Conservation (phyloP, 2,329 filamentous ascomycete genomes). For the Botryosphaeria agaves region DNA sequence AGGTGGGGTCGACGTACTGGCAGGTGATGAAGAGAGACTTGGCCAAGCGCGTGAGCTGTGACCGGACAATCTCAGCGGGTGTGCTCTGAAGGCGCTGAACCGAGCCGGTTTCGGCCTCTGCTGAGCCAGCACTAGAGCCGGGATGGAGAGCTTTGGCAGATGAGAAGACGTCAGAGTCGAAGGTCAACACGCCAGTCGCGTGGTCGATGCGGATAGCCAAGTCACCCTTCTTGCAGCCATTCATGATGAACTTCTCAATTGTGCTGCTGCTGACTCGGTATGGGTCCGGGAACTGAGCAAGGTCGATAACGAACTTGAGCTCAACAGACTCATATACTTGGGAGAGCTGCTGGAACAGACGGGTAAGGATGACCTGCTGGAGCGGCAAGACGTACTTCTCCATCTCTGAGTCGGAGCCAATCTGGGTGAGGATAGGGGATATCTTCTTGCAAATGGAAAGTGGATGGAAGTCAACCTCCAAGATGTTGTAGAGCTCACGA, state of each 20-base stretch:
- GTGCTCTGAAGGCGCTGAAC: constrained; percentile 96
- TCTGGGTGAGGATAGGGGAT: constrained; percentile 84
- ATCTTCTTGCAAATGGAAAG: constrained; percentile 99
- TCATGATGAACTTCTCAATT: constrained; percentile 99
- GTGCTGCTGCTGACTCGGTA: constrained; percentile 82
- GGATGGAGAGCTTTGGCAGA: constrained; percentile 83
- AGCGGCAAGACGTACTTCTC: constrained; percentile 89
- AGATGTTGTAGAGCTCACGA: constrained; percentile 91
- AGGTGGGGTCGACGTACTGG: constrained; percentile 84
- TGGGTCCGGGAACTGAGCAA: constrained; percentile 89
- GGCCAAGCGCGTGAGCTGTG: constrained; percentile 79
- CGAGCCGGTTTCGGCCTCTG: constrained; percentile 66
- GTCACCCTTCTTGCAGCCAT: constrained; percentile 99
- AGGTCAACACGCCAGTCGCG: constrained; percentile 84
- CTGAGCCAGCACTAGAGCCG: constrained; percentile 69
- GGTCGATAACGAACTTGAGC: constrained; percentile 77
- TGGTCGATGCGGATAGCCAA: constrained; percentile 93
- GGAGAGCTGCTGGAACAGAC: constrained; percentile 95
- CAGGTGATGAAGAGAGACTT: constrained; percentile 85
- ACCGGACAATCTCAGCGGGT: constrained; percentile 90
- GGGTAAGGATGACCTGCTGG: constrained; percentile 95
- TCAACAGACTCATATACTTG: constrained; percentile 98
- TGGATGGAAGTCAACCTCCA: constrained; percentile 98
- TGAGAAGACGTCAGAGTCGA: constrained; percentile 96
- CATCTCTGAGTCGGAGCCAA: constrained; percentile 89